phyloP scores from a whole-genome alignment of 768 basidiomycete species.

The Tephrocybe sp. region DNA sequence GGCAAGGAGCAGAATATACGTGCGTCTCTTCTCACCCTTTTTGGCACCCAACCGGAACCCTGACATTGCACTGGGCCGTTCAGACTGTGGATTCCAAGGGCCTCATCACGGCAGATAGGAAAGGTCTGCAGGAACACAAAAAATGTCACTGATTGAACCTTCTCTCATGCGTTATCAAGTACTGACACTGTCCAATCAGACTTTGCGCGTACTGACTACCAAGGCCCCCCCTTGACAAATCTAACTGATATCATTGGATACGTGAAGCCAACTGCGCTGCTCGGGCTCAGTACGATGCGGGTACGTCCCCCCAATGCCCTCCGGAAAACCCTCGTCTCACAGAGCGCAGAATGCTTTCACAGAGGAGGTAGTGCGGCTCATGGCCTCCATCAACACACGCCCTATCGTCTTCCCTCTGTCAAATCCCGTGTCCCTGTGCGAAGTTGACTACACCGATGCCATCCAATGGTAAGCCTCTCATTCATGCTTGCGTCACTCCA shows the following conservation, averaged over 20 bases:
- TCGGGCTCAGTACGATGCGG: conserved; percentile 67
- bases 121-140: conserved; percentile 73
- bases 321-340: conserved; percentile 11
- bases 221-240: conserved; percentile 59
- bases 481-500: not conserved
- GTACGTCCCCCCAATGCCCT: conserved; percentile 23
- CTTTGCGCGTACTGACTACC: conserved; percentile 72
- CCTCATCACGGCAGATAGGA: conserved; percentile 68
- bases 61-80: conserved; percentile 8
- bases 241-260: conserved; percentile 67
- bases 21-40: conserved; percentile 28
- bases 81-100: conserved; percentile 80
- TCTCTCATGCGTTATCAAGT: not conserved
- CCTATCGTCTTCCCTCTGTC: conserved; percentile 86
- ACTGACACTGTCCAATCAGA: conserved; percentile 50
- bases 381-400: conserved; percentile 62
- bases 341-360: conserved; percentile 55
- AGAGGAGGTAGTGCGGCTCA: conserved; percentile 58
- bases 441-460: conserved; percentile 62
- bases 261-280: conserved; percentile 75
- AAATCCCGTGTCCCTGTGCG: conserved; percentile 65
- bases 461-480: conserved; percentile 45
- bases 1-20: conserved; percentile 67
- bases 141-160: conserved; percentile 45
- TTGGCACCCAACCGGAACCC: not conserved